phyloP scores from a whole-genome alignment of 1,284 basidiomycete genomes.

The Apiotrichum gracile region DNA sequence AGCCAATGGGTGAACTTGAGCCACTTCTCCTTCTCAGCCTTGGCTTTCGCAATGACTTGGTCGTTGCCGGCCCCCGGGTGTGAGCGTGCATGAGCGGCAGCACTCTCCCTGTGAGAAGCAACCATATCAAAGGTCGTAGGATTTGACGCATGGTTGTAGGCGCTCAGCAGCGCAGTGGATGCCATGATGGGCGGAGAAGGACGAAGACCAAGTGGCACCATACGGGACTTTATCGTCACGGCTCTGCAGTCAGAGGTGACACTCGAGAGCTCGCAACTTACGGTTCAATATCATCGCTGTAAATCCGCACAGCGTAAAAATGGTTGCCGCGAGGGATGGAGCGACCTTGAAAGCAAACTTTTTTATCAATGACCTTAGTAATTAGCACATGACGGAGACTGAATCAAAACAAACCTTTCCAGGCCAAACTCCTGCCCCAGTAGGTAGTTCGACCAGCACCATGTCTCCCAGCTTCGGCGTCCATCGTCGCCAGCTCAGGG shows the following conservation, averaged over 20 bases:
- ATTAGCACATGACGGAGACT: not conserved
- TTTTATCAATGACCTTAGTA: conserved; percentile 40
- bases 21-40: conserved; percentile 38
- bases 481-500: conserved; percentile 36
- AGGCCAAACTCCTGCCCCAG: conserved; percentile 28
- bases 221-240: conserved; percentile 38
- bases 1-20: conserved; percentile 43
- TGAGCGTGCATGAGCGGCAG: conserved; percentile 31
- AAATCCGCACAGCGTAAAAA: conserved; percentile 40
- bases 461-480: conserved; percentile 30
- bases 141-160: conserved; percentile 38
- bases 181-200: conserved; percentile 36
- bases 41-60: conserved; percentile 6
- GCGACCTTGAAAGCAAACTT: conserved; percentile 37
- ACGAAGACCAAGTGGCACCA: conserved; percentile 33
- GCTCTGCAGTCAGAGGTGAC: conserved; percentile 13
- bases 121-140: conserved; percentile 33
- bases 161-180: conserved; percentile 26
- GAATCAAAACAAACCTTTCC: conserved; percentile 27
- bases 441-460: conserved; percentile 33
- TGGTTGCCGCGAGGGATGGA: conserved; percentile 39
- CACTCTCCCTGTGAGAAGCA: conserved; percentile 28
- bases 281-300: conserved; percentile 31
- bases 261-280: conserved; percentile 14
- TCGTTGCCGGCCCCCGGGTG: conserved; percentile 33